These are phyloP conservation scores for Russula virescens DNA, from an alignment of 768 basidiomycete genomes.

Conservation along the genomic window DNA sequence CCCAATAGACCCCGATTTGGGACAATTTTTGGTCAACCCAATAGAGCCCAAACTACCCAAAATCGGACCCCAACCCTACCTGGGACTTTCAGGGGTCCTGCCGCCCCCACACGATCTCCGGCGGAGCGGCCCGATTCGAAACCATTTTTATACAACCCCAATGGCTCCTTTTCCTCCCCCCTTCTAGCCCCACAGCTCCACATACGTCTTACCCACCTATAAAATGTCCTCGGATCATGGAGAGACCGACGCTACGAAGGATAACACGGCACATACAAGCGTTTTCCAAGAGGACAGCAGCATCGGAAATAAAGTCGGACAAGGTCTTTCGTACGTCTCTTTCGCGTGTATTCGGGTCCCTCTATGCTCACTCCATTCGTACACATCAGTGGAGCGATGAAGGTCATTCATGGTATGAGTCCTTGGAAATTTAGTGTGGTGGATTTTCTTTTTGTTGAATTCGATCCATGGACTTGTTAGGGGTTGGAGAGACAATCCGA, in stretches of 20 bases:
- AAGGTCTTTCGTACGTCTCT: slow-evolving; percentile 9
- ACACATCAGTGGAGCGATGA: slow-evolving; percentile 1
- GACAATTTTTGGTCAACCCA: no score
- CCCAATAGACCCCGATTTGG: no score
- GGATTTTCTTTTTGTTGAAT: not conserved
- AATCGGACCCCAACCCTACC: no score
- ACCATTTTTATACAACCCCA: no score
- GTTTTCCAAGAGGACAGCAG: not conserved
- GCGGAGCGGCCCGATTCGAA: no score
- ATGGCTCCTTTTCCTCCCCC: not conserved
- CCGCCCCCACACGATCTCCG: no score
- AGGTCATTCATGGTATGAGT: slow-evolving; percentile 10
- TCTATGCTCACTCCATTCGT: not conserved
- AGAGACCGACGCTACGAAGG: not conserved
- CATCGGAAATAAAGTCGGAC: slow-evolving; percentile 1
- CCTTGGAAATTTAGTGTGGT: no score
- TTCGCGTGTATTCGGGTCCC: no score
- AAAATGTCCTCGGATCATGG: slow-evolving; percentile 11
- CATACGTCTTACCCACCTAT: not conserved
- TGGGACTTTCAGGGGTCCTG: no score
- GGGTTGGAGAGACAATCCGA: slow-evolving; percentile 16
- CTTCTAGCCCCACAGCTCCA: no score
- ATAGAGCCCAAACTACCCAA: no score
- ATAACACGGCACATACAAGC: not conserved
- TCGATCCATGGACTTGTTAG: not conserved